These are phyloP conservation scores for Pseudocercospora eumusae DNA, from an alignment of 2,329 filamentous ascomycete species.

Conservation along the genomic window DNA sequence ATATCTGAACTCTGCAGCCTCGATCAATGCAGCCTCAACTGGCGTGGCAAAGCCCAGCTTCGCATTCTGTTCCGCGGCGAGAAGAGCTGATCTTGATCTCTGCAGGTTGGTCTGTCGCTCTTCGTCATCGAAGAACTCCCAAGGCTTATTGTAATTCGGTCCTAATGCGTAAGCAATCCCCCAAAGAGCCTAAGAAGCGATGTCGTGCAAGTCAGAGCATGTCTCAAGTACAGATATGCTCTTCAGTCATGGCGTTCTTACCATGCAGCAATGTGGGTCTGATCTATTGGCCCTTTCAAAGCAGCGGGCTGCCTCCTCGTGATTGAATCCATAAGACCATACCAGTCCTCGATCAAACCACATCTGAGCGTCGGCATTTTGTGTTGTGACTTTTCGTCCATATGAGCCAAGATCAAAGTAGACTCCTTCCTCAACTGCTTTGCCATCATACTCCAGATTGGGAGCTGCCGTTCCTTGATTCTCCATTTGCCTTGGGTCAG, in stretches of 20 bases:
- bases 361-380: slow-evolving; percentile 54
- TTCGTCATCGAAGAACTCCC: slow-evolving; percentile 66
- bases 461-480: background rate
- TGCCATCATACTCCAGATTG: background rate
- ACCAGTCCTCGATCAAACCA: slow-evolving; percentile 75
- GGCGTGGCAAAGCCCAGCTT: slow-evolving; percentile 45
- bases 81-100: slow-evolving; percentile 51
- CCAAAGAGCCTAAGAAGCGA: slow-evolving; percentile 57
- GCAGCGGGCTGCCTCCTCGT: slow-evolving; percentile 67
- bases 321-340: slow-evolving; percentile 76
- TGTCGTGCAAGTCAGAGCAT: background rate
- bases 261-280: slow-evolving; percentile 60
- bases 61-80: slow-evolving; percentile 45
- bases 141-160: slow-evolving; percentile 79
- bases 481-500: background rate
- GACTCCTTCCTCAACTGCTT: slow-evolving; percentile 13
- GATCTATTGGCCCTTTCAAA: slow-evolving; percentile 61
- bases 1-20: slow-evolving; percentile 64
- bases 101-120: slow-evolving; percentile 58
- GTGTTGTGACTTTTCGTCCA: slow-evolving; percentile 58
- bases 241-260: background rate
- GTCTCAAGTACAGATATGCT: background rate
- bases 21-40: slow-evolving; percentile 63
- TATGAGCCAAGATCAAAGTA: slow-evolving; percentile 62
- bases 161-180: slow-evolving; percentile 70